Evolutionary conservation across 148 eudicot genomes (phyloP).

Genomic region (Chenopodium berlandieri): DNA sequence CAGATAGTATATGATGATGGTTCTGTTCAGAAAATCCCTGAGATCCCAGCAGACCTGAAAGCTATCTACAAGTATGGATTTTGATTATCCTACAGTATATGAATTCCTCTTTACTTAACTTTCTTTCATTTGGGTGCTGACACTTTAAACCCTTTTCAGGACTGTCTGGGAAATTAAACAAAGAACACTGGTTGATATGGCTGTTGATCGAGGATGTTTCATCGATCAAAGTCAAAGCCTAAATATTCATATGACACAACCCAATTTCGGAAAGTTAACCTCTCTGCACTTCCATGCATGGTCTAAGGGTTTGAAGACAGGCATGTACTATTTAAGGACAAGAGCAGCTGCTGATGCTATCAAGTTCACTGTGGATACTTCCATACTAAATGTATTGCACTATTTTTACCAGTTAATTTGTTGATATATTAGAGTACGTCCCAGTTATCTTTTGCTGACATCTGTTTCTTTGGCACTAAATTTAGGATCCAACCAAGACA

Average conservation of each 20-base stretch:
- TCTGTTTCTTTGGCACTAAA: not conserved
- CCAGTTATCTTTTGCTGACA: not conserved
- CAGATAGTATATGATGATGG: constrained; percentile 74
- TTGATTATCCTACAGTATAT: not conserved
- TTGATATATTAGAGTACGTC: not conserved
- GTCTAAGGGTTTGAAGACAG: constrained; percentile 92
- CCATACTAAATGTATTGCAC: constrained; percentile 54
- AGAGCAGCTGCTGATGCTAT: constrained; percentile 99
- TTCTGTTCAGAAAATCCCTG: constrained; percentile 74
- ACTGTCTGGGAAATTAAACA: constrained; percentile 93
- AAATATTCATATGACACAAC: constrained; percentile 79
- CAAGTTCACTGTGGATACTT: constrained; percentile 91
- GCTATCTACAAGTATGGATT: constrained; percentile 61
- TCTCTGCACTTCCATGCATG: constrained; percentile 80
- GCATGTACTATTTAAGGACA: constrained; percentile 90
- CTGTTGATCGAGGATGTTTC: constrained; percentile 71
- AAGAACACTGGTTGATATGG: constrained; percentile 76
- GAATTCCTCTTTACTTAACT: not conserved
- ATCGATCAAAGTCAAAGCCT: constrained; percentile 86
- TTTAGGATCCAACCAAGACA: constrained; percentile 52
- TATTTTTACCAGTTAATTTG: not conserved
- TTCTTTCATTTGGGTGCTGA: constrained; percentile 10
- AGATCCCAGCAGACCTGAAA: constrained; percentile 70
- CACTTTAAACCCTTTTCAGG: constrained; percentile 34
- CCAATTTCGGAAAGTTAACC: constrained; percentile 71